Evolutionary conservation across 352 stramenopile genomes (phyloP).

Genomic region (Thalassiosira hispida): DNA sequence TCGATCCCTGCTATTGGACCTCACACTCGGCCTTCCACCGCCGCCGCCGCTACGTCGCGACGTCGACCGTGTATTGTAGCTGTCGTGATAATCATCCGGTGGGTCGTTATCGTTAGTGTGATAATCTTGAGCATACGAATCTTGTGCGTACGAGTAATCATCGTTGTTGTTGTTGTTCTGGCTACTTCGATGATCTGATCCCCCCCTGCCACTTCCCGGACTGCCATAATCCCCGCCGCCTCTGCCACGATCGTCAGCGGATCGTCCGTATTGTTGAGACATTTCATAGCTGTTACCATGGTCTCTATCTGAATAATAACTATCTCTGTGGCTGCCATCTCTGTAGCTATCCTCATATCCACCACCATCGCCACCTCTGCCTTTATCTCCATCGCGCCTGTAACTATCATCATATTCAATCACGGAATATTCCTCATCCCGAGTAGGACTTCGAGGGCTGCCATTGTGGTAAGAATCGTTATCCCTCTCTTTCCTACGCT

Average conservation of each 20-base stretch:
- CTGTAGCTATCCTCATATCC: neutral
- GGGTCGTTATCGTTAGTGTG: neutral
- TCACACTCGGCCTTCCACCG: no score
- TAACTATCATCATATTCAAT: conserved; percentile 16
- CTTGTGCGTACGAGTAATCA: neutral
- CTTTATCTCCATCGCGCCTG: no score
- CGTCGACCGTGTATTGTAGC: no score
- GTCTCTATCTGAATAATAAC: conserved; percentile 19
- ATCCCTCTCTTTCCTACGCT: neutral
- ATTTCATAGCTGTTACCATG: neutral
- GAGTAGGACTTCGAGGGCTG: neutral
- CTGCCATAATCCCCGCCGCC: neutral
- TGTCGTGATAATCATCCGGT: neutral
- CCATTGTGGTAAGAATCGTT: neutral
- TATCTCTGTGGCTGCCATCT: conserved; percentile 19
- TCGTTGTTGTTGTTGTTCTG: neutral
- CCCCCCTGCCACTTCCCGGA: neutral
- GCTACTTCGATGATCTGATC: neutral
- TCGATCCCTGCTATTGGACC: no score
- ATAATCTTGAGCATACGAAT: neutral
- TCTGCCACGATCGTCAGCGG: neutral
- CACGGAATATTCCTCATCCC: conserved; percentile 1
- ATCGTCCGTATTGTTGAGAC: neutral
- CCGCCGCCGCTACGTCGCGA: no score
- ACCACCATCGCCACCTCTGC: no score